A percentile compares a stretch with the other conserved stretches of the same genome.
phyloP scores from a whole-genome alignment of 2,329 filamentous ascomycete genomes.

The Talaromyces sp. region DNA sequence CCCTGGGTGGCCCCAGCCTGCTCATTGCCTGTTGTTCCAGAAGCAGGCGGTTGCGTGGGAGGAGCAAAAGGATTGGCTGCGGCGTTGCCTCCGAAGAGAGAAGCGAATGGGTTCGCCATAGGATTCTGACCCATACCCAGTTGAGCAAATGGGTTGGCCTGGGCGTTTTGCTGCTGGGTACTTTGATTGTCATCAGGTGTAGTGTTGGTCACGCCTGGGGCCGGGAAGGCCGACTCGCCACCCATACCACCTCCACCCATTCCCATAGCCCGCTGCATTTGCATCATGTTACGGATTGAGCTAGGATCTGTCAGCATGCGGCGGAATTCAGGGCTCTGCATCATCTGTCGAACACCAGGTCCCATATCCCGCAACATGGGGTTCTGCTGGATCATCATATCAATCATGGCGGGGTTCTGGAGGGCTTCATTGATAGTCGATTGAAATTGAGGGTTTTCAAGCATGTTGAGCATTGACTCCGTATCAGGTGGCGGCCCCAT shows the following conservation, averaged over 20 bases:
- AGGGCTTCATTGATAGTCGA: constrained; percentile 92
- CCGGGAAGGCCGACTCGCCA: constrained; percentile 69
- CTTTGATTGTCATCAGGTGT: constrained; percentile 61
- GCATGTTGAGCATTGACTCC: constrained; percentile 80
- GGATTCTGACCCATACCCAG: constrained; percentile 21
- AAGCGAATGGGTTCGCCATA: constrained; percentile 57
- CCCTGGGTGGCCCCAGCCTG: constrained; percentile 34
- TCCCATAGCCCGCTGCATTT: constrained; percentile 71
- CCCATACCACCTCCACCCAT: constrained; percentile 52
- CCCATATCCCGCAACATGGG: constrained; percentile 74
- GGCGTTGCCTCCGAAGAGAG: constrained; percentile 53
- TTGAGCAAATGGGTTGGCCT: constrained; percentile 22
- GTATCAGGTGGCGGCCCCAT: constrained; percentile 86
- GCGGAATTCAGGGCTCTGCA: constrained; percentile 85
- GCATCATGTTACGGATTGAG: constrained; percentile 76
- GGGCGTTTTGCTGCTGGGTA: constrained; percentile 39
- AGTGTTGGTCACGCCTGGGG: constrained; percentile 87
- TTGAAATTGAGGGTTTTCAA: constrained; percentile 84
- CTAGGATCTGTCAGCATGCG: constrained; percentile 92
- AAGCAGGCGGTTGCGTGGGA: constrained; percentile 30
- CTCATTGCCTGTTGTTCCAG: constrained; percentile 35
- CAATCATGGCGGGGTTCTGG: constrained; percentile 90
- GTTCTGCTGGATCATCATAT: constrained; percentile 92
- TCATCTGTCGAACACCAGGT: constrained; percentile 77
- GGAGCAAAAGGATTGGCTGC: constrained; percentile 24